phyloP scores from a whole-genome alignment of 2,329 filamentous ascomycete genomes.

The Ramularia endophylla region DNA sequence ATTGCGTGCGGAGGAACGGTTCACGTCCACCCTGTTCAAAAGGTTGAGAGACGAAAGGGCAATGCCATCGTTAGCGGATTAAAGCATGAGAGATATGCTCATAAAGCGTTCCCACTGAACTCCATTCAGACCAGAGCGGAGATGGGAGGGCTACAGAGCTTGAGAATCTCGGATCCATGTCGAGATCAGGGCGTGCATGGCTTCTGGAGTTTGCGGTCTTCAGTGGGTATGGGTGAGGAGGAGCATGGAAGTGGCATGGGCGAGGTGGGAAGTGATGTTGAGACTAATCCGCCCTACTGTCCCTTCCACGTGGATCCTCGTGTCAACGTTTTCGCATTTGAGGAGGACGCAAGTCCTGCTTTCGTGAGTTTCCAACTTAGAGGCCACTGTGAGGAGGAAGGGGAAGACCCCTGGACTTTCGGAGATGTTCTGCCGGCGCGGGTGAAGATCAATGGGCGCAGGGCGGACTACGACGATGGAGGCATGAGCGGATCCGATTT shows the following conservation, averaged over 20 bases:
- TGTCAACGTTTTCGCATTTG: slow-evolving; percentile 69
- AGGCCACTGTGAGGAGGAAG: slow-evolving; percentile 19
- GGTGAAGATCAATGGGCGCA: slow-evolving; percentile 25
- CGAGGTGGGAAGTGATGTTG: slow-evolving; percentile 34
- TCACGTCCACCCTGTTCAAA: slow-evolving; percentile 58
- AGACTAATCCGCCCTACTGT: slow-evolving; percentile 91
- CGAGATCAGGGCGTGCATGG: slow-evolving; percentile 28
- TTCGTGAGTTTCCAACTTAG: slow-evolving; percentile 14
- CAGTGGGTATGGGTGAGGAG: background rate
- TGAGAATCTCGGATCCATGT: slow-evolving; percentile 15
- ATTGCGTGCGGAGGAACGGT: slow-evolving; percentile 61
- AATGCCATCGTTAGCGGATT: slow-evolving; percentile 48
- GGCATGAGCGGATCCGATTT: slow-evolving; percentile 2
- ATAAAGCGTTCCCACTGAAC: slow-evolving; percentile 22
- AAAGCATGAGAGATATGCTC: slow-evolving; percentile 25
- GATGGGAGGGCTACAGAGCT: slow-evolving; percentile 1
- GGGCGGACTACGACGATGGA: slow-evolving; percentile 6
- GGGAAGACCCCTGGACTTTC: slow-evolving; percentile 25
- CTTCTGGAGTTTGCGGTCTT: slow-evolving; percentile 36
- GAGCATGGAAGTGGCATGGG: background rate
- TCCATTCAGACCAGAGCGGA: slow-evolving; percentile 16
- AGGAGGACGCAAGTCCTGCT: slow-evolving; percentile 18
- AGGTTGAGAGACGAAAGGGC: slow-evolving; percentile 33
- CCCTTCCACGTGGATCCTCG: slow-evolving; percentile 90
- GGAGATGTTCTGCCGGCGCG: slow-evolving; percentile 24